Evolutionary conservation across 2,329 filamentous ascomycete species (phyloP), one percentile per base, ranked within the genome.

Genomic region (Apiospora phragmitis): DNA sequence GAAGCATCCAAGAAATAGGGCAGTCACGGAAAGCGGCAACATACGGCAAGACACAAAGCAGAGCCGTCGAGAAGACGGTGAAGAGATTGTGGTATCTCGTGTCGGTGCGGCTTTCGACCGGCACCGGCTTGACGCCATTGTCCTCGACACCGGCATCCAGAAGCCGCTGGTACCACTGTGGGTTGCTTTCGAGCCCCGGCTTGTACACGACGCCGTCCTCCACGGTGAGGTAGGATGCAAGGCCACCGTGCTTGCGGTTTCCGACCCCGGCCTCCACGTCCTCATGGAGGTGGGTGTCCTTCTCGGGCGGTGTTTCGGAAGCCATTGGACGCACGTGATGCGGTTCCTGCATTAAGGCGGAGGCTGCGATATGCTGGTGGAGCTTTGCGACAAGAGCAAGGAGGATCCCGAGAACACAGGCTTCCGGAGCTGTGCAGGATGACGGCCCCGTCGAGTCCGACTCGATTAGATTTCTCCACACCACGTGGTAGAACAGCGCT

Each of bases 31-130:
- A 16, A 8, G 41, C 12, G 43, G 7, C 87, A 79, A 83, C 87
- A 79, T 76, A 90, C 88, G 89, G 88, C 42, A 91, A 76, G 9
- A 89, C 82, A 75, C 87, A 89, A 59, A 87, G 81, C 70, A 88
- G 84, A 71, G 88, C 85, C 26, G 86, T 88, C 75, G 90, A 89
- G 83, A 89, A 90, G 32, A 90, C 81, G 4, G 88, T 89, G 75
- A 91, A 90, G 65, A 91, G 81, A 72, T 88, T 87, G 77, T 83
- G 83, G 73, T 87, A 87, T 45, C 83, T 81, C 11, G 81, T 88
- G 72, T 87, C 83, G 1, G 84, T 89, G 55, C 89, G 82, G 72
- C 87, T 81, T 69, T 88, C 85, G 29, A 85, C 72, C 1, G 88
- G 86, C 29, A 91, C 86, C 0, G 89, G 89, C 70, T 83, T 84